phyloP scores from a whole-genome alignment of 441 rosid species.

The Viola pubescens region DNA sequence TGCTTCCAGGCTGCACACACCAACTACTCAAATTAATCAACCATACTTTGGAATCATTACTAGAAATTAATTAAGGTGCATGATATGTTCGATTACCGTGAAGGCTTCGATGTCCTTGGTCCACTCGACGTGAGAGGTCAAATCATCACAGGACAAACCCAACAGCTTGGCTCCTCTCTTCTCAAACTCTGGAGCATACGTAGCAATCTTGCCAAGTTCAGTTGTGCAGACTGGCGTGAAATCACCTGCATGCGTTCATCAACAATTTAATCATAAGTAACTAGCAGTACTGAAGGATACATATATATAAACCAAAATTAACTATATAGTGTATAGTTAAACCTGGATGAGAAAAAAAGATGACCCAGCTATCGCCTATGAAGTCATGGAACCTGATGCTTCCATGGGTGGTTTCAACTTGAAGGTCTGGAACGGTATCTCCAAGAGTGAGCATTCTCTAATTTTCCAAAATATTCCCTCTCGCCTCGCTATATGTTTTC shows the following conservation, averaged over 20 bases:
- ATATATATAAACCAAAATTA: too few relatives aligned
- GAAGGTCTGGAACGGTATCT: slow-evolving; percentile 14
- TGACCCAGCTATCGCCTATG: slow-evolving; percentile 48
- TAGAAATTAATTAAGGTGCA: too few relatives aligned
- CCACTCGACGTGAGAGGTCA: slow-evolving; percentile 57
- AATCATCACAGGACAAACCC: slow-evolving; percentile 72
- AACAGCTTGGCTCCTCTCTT: slow-evolving; percentile 61
- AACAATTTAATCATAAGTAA: neutral
- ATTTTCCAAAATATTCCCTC: neutral
- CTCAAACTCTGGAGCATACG: slow-evolving; percentile 40
- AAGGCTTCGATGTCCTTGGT: slow-evolving; percentile 69
- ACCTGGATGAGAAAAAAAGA: slow-evolving; percentile 84
- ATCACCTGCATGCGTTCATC: slow-evolving; percentile 40
- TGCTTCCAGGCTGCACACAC: slow-evolving; percentile 50
- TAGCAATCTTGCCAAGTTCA: slow-evolving; percentile 64
- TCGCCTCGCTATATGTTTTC: neutral
- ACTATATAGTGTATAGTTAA: neutral
- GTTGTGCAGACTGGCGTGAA: slow-evolving; percentile 85
- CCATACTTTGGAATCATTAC: neutral
- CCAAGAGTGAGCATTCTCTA: neutral
- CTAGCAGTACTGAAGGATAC: neutral
- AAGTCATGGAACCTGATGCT: slow-evolving; percentile 61
- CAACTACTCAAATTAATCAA: neutral
- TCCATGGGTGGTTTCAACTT: slow-evolving; percentile 58
- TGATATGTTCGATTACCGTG: slow-evolving; percentile 41